Evolutionary conservation across 2,329 filamentous ascomycete genomes (phyloP), one percentile per base, ranked within the genome.

Genomic region (Leptographium flavum): DNA sequence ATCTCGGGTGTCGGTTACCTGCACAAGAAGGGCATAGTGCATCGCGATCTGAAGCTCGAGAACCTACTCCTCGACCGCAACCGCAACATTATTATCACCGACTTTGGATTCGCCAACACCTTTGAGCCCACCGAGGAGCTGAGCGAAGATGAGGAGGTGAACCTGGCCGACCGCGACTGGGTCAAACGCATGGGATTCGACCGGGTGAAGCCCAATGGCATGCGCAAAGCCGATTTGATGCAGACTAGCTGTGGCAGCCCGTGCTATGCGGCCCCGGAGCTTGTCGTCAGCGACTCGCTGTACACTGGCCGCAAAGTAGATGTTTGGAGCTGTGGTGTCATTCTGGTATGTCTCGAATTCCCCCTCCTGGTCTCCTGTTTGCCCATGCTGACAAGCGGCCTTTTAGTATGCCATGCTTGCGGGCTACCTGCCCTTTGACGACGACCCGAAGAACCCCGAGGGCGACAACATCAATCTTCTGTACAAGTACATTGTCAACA

Each of bases 401-500:
- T n/a, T 4, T 10, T 57, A 96, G 88, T 98, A 98, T 62, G 92
- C 92, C 47, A 98, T 98, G 92, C 73, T 98, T 56, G 92, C 92
- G 33, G 92, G 92, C 37, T 98, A 98, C 62, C 72, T 98, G 13
- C 92, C 92, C 3, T 98, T 98, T 58, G 92, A 98, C 56, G 92
- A 98, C 60, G 92, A 98, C 57, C 92, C 92, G 51, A 92, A 88
- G 39, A 98, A 98, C 59, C 92, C 92, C 3, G 92, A 98, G 64
- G 92, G 92, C 53, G 92, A 98, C 62, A 98, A 98, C 60, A 98
- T 98, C 68, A 98, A 98, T 61, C 74, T 98, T 11, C 71, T 98
- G 25, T 98, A 98, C 74, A 96, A 96, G 67, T 98, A 98, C 65
- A 98, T 98, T 55, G 90, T 95, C 48, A 93, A 87, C 45, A 98